These are phyloP conservation scores for Escovopsis sp. DNA, from an alignment of 2,329 filamentous ascomycete genomes.

Conservation along the genomic window DNA sequence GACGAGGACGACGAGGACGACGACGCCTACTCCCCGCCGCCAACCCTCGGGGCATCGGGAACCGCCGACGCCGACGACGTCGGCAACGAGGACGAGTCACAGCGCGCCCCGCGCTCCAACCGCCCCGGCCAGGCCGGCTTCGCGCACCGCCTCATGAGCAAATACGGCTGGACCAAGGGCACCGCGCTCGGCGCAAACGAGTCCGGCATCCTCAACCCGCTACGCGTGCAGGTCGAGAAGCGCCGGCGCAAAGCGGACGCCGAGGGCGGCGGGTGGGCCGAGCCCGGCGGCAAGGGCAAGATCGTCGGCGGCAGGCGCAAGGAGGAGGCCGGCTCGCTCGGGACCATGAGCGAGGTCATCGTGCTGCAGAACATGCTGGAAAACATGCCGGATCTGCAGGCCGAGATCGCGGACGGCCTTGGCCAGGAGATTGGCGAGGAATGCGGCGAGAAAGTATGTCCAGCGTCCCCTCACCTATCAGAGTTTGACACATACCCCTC, in stretches of 20 bases:
- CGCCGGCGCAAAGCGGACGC: conserved; percentile 64
- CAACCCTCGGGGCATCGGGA: conserved; percentile 28
- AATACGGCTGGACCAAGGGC: conserved; percentile 87
- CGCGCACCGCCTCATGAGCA: conserved; percentile 76
- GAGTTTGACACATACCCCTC: not conserved
- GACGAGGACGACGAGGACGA: conserved; percentile 22
- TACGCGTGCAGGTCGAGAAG: conserved; percentile 77
- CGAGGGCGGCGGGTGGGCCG: conserved; percentile 64
- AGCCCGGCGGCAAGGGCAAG: conserved; percentile 54
- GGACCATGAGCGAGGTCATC: conserved; percentile 67
- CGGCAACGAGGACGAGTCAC: conserved; percentile 24
- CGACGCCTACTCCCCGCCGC: conserved; percentile 27
- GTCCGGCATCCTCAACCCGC: conserved; percentile 70
- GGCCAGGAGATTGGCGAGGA: conserved; percentile 94
- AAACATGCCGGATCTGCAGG: conserved; percentile 58
- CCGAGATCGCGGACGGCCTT: conserved; percentile 61
- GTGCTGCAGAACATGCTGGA: conserved; percentile 76
- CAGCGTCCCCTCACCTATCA: too few species aligned
- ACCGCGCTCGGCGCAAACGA: conserved; percentile 71
- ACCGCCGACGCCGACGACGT: conserved; percentile 15
- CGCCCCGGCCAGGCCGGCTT: conserved; percentile 73
- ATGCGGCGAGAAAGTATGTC: conserved; percentile 58
- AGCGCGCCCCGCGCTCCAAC: conserved; percentile 32
- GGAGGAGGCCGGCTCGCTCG: conserved; percentile 37
- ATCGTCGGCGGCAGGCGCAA: conserved; percentile 66